Conservation (phyloP, 805 yeast species). For the Pichia californica region DNA sequence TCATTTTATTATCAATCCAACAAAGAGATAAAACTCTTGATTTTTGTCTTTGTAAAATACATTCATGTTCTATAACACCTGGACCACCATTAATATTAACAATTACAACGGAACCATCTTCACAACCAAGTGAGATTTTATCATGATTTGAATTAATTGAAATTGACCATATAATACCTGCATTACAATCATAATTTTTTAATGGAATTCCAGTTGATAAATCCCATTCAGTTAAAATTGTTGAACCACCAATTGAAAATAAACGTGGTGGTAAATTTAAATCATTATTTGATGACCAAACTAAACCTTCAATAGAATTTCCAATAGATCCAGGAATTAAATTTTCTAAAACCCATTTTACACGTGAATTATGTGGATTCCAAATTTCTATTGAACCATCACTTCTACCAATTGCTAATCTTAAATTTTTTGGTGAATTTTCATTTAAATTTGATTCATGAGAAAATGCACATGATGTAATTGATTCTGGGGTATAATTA, state of each 20-base stretch:
- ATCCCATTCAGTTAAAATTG: conserved; percentile 90
- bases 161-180: conserved; percentile 91
- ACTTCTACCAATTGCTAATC: conserved; percentile 86
- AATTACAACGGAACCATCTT: conserved; percentile 84
- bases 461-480: conserved; percentile 77
- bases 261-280: conserved; percentile 52
- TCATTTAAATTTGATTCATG: conserved; percentile 42
- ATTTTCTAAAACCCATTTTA: conserved; percentile 74
- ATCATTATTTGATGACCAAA: conserved; percentile 54
- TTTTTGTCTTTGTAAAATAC: conserved; percentile 75
- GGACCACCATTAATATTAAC: conserved; percentile 80
- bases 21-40: conserved; percentile 72
- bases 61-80: conserved; percentile 73
- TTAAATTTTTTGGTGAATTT: conserved; percentile 46
- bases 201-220: conserved; percentile 64
- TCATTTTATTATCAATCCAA: conserved; percentile 59
- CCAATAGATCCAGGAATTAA: conserved; percentile 73
- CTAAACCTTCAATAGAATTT: conserved; percentile 81
- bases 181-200: conserved; percentile 78
- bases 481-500: conserved; percentile 78
- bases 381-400: conserved; percentile 96
- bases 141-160: conserved; percentile 55
- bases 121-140: conserved; percentile 85
- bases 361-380: conserved; percentile 59
- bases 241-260: conserved; percentile 92